Conservation (phyloP, 495 filamentous ascomycete species). For the Aspergillus coremiiformis region DNA sequence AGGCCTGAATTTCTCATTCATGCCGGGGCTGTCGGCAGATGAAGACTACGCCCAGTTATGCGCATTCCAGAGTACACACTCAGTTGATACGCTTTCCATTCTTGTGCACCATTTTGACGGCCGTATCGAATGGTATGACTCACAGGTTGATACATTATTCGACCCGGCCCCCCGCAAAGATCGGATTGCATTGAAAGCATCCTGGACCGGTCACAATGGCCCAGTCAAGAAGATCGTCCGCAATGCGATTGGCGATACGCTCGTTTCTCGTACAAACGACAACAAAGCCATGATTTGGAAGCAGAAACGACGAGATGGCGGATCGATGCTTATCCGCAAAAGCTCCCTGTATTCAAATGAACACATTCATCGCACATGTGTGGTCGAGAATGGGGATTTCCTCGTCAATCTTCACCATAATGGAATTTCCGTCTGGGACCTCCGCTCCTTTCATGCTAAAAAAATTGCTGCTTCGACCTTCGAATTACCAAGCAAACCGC, state of each 20-base stretch:
- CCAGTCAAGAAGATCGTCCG: constrained; percentile 78
- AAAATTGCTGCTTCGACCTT: constrained; percentile 55
- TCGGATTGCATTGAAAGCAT: constrained; percentile 49
- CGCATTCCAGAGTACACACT: constrained; percentile 56
- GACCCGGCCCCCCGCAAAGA: constrained; percentile 64
- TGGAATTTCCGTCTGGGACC: constrained; percentile 77
- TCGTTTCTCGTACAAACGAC: constrained; percentile 72
- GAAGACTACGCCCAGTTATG: constrained; percentile 64
- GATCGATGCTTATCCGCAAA: constrained; percentile 54
- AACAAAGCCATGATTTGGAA: constrained; percentile 81
- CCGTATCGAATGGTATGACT: constrained; percentile 71
- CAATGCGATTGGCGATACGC: constrained; percentile 68
- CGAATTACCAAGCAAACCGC: constrained; percentile 58
- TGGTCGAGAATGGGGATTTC: constrained; percentile 67
- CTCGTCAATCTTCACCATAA: constrained; percentile 73
- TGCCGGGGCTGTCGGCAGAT: constrained; percentile 31
- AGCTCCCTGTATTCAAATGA: constrained; percentile 61
- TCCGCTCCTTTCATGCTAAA: constrained; percentile 47
- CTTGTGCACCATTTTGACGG: constrained; percentile 85
- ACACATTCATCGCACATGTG: constrained; percentile 75
- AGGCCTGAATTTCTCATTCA: constrained; percentile 59
- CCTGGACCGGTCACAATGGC: constrained; percentile 80
- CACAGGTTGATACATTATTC: constrained; percentile 70
- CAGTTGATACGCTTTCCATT: constrained; percentile 59
- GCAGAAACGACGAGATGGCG: constrained; percentile 43